Percentiles rank a stretch among this genome's conserved stretches.
phyloP scores from a whole-genome alignment of 2,329 filamentous ascomycete genomes.

The Elsinoe australis region DNA sequence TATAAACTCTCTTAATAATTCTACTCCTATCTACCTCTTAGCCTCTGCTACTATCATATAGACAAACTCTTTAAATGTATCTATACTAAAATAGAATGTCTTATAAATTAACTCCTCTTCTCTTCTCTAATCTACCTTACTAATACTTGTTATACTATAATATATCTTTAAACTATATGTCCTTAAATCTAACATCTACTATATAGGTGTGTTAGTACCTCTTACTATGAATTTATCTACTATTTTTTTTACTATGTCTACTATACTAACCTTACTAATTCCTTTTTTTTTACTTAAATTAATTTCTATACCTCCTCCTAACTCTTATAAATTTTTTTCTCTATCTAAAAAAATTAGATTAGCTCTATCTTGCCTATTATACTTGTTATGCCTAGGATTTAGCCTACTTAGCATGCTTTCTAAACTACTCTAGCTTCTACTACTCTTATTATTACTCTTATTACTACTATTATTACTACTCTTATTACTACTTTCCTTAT shows the following conservation, averaged over 20 bases:
- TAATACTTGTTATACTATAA: background rate
- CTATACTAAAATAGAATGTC: background rate
- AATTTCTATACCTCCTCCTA: background rate
- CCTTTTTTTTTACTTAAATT: background rate
- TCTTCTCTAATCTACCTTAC: background rate
- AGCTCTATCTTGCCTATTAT: background rate
- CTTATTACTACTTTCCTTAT: background rate
- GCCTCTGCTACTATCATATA: background rate
- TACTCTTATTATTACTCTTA: background rate
- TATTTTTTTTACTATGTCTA: background rate
- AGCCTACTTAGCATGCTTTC: background rate
- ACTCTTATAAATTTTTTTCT: background rate
- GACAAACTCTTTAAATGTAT: background rate
- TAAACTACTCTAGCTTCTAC: background rate
- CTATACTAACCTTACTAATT: background rate
- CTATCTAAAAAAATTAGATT: background rate
- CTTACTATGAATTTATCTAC: background rate
- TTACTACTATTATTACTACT: background rate
- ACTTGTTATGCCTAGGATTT: background rate
- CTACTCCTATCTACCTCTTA: background rate
- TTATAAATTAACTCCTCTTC: background rate
- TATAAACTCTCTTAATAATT: background rate
- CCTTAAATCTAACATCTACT: background rate
- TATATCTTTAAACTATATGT: background rate
- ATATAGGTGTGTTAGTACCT: background rate